Evolutionary conservation across 2,329 filamentous ascomycete genomes (phyloP), one percentile per base, ranked within the genome.

Genomic region (Pseudogymnoascus sp.): DNA sequence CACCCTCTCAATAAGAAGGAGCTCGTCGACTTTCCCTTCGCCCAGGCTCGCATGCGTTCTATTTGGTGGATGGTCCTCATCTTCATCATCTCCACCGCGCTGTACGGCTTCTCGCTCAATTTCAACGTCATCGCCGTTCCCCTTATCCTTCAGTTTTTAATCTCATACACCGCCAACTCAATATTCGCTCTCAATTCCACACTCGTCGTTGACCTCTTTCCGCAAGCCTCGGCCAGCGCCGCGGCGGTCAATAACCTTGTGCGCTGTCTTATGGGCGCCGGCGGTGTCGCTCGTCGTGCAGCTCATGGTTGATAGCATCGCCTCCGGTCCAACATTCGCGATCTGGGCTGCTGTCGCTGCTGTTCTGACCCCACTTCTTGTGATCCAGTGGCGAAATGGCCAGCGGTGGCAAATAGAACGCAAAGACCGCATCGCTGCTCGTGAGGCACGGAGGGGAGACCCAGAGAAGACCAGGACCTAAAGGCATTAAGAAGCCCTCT

Each of bases 1-100:
- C 37, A 62, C 12, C 60, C 31, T 16, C 64, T 66, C 16, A 68
- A 67, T 37, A 68, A 66, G 41, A 67, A 76, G 64, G 66, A 71
- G 1, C 70, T 74, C 41, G 62, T 70, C 3, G 75, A 78, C 59
- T 80, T 80, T 63, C 74, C 76, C 1, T 72, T 80, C 62, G 76
- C 78, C 65, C 65, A 70, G 45, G 69, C 73, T 35, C 65, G 75
- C 5, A 67, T 78, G 63, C 68, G 72, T 35, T 70, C 69, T 5
- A 66, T 67, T 25, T 75, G 72, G 72, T 75, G 73, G 72, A 72
- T 77, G 60, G 70, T 72, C 3, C 65, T 71, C 0, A 49, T 75
- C 14, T 78, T 78, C 66, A 68, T 76, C 35, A 62, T 71, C 12
- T 68, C 71, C 23, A 73, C 73, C 0, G 73, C 67, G n/a, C 60